Percentiles rank a stretch among this genome's conserved stretches.
These are phyloP conservation scores for Diatrype stigma DNA, from an alignment of 2,329 filamentous ascomycete species.

Conservation along the genomic window DNA sequence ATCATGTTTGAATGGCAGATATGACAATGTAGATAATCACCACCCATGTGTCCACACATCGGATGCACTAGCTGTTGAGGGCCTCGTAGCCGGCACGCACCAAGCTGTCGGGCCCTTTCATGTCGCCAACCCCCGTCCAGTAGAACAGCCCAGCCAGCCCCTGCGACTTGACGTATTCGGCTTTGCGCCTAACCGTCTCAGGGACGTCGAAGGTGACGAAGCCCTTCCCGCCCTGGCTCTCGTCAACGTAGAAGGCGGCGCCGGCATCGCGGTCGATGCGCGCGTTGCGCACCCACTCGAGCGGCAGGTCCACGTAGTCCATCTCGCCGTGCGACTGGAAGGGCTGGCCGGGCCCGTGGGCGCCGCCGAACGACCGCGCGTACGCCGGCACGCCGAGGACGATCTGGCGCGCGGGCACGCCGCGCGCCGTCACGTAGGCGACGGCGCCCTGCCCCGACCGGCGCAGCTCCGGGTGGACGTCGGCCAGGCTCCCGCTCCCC, in stretches of 20 bases:
- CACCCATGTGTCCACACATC: too few relatives aligned
- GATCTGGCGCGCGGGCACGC: constrained; percentile 55
- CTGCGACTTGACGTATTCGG: constrained; percentile 50
- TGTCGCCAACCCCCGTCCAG: constrained; percentile 63
- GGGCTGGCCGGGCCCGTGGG: constrained; percentile 48
- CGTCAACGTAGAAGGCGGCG: constrained; percentile 54
- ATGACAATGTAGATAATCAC: too few relatives aligned
- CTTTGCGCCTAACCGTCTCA: constrained; percentile 57
- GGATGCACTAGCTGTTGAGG: too few relatives aligned
- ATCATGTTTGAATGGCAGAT: too few relatives aligned
- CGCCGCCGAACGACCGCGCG: constrained; percentile 56
- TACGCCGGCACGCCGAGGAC: constrained; percentile 61
- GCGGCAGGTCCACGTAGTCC: constrained; percentile 60
- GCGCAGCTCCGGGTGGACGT: constrained; percentile 24
- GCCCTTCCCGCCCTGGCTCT: constrained; percentile 29
- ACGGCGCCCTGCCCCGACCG: constrained; percentile 53
- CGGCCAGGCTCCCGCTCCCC: constrained; percentile 5
- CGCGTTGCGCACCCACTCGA: constrained; percentile 37
- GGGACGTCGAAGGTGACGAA: constrained; percentile 65
- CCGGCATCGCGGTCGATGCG: constrained; percentile 46
- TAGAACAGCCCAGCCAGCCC: constrained; percentile 62
- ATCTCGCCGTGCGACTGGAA: constrained; percentile 49
- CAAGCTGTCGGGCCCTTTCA: constrained; percentile 49
- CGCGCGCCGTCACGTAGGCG: constrained; percentile 46
- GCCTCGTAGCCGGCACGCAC: constrained; percentile 57